These are phyloP conservation scores for Pseudomonodictys pantanalensis DNA, from an alignment of 495 filamentous ascomycete species.

Conservation along the genomic window DNA sequence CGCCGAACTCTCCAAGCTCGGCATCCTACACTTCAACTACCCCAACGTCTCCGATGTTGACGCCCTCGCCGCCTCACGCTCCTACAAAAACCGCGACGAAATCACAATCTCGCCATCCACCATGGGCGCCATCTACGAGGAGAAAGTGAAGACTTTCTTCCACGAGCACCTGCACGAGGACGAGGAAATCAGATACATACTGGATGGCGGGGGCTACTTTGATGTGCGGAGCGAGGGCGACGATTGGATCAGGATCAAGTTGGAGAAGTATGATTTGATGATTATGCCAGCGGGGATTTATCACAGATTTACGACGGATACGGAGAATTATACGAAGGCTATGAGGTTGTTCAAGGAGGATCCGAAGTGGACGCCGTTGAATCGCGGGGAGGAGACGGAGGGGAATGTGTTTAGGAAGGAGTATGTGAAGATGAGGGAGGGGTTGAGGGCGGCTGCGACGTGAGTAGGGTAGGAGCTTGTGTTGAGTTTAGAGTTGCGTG, in stretches of 20 bases:
- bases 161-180: conserved; percentile 95
- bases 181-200: conserved; percentile 97
- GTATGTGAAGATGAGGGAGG: conserved; percentile 56
- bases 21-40: conserved; percentile 73
- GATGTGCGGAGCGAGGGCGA: conserved; percentile 79
- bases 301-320: conserved; percentile 94
- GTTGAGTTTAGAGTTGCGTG: too few relatives aligned
- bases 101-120: conserved; percentile 81
- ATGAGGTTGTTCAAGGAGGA: conserved; percentile 98
- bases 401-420: conserved; percentile 71
- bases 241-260: conserved; percentile 75
- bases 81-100: conserved; percentile 93
- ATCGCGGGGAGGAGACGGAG: conserved; percentile 75
- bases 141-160: conserved; percentile 91
- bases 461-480: background rate
- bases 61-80: conserved; percentile 65
- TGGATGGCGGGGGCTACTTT: conserved; percentile 88
- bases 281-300: conserved; percentile 96
- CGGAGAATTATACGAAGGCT: conserved; percentile 86
- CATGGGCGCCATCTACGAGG: conserved; percentile 84
- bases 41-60: conserved; percentile 64
- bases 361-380: conserved; percentile 96
- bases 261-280: conserved; percentile 73
- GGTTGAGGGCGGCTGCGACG: background rate
- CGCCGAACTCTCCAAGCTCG: conserved; percentile 66